Conservation (phyloP, 495 filamentous ascomycete genomes). For the Alectoria sarmentosa region DNA sequence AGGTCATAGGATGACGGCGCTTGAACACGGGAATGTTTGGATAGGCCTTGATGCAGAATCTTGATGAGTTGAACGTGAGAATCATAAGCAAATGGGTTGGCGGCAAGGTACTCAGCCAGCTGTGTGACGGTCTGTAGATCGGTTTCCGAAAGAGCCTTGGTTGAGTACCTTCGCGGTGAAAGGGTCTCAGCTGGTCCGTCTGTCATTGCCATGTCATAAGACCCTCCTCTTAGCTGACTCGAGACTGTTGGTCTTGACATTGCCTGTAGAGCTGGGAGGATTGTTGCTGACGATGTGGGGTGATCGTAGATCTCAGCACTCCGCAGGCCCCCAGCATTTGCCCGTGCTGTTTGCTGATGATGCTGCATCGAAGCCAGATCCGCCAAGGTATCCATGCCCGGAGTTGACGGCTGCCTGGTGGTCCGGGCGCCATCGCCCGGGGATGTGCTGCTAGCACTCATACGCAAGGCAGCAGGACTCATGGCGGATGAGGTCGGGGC, state of each 20-base stretch:
- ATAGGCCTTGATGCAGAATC: conserved; percentile 56
- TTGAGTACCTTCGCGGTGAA: conserved; percentile 39
- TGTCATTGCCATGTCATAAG: conserved; percentile 51
- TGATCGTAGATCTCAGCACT: conserved; percentile 42
- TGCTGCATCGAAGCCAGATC: conserved; percentile 62
- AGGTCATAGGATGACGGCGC: conserved; percentile 50
- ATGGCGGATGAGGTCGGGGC: conserved; percentile 23
- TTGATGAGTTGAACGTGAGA: conserved; percentile 58
- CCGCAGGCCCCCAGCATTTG: conserved; percentile 40
- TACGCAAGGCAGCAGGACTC: conserved; percentile 21
- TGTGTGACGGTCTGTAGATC: conserved; percentile 49
- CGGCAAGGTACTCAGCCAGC: conserved; percentile 46
- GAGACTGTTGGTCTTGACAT: conserved; percentile 46
- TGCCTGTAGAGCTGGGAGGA: conserved; percentile 42
- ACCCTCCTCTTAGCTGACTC: conserved; percentile 35
- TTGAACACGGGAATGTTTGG: conserved; percentile 46
- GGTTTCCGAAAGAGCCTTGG: conserved; percentile 45
- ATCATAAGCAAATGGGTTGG: conserved; percentile 59
- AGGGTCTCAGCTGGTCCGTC: conserved; percentile 43
- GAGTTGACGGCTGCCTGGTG: conserved; percentile 46
- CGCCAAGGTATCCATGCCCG: conserved; percentile 59
- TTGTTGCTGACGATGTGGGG: conserved; percentile 44
- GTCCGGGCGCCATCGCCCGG: conserved; percentile 30
- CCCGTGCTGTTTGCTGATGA: conserved; percentile 46
- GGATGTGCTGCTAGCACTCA: conserved; percentile 29